Percentiles rank a stretch among this genome's conserved stretches.
phyloP scores from a whole-genome alignment of 163 green algal species.

The Volvox carteri region DNA sequence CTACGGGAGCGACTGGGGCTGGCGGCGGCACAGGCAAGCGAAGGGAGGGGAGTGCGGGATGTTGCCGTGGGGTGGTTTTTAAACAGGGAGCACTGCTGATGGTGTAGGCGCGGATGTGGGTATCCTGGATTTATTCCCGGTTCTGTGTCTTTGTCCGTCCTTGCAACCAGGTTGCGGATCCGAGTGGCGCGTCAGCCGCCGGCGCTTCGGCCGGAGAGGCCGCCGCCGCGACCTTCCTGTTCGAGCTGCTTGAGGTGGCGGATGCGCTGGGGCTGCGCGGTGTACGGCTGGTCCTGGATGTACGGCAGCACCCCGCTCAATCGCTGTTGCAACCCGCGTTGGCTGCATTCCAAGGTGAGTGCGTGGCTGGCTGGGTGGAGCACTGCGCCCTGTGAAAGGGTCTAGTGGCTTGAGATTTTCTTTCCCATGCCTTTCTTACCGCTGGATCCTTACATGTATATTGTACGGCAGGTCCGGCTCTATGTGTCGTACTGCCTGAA shows the following conservation, averaged over 20 bases:
- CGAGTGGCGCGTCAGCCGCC: too few species aligned
- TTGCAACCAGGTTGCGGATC: too few species aligned
- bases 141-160: too few species aligned
- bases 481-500: constrained; percentile 70
- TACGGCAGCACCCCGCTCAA: constrained; percentile 61
- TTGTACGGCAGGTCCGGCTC: constrained; percentile 65
- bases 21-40: background rate
- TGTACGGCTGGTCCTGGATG: constrained; percentile 75
- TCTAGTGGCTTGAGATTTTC: background rate
- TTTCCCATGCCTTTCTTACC: background rate
- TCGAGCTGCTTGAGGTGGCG: constrained; percentile 62
- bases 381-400: background rate
- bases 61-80: too few species aligned
- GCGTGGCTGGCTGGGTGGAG: background rate
- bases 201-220: too few species aligned
- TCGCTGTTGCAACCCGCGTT: constrained; percentile 79
- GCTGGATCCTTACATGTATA: background rate
- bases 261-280: constrained; percentile 47
- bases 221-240: constrained; percentile 52
- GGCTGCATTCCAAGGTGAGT: constrained; percentile 62
- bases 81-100: too few species aligned
- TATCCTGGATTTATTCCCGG: too few species aligned
- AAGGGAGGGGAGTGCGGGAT: background rate
- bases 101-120: too few species aligned
- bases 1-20: constrained; percentile 48